phyloP scores from a whole-genome alignment of 2,329 filamentous ascomycete species.

The Gaeumannomyces sp. region DNA sequence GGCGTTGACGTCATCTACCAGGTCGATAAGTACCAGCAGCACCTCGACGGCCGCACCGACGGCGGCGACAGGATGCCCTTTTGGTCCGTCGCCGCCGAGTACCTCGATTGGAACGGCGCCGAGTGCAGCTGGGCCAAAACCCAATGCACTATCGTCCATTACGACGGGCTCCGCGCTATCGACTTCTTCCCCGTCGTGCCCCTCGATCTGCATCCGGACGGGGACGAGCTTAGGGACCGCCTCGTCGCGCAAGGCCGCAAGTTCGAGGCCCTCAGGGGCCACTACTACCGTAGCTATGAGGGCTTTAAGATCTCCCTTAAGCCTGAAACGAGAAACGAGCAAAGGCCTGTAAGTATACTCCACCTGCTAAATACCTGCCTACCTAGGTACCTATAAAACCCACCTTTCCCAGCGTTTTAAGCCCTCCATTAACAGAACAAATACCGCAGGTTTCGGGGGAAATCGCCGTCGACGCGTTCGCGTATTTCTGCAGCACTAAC shows the following conservation, averaged over 20 bases:
- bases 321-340: conserved; percentile 13
- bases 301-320: conserved; percentile 25
- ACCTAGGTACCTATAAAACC: no score
- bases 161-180: conserved; percentile 22
- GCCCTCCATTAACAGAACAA: neutral
- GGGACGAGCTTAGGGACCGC: conserved; percentile 18
- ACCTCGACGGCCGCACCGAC: no score
- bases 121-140: conserved; percentile 22
- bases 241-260: conserved; percentile 25
- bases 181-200: conserved; percentile 24
- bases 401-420: no score
- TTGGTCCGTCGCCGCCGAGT: conserved; percentile 26
- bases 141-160: conserved; percentile 21
- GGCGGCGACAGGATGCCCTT: neutral
- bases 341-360: conserved; percentile 19
- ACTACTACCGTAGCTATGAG: conserved; percentile 23
- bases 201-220: conserved; percentile 20
- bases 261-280: conserved; percentile 27
- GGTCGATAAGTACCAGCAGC: conserved; percentile 24
- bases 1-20: conserved; percentile 30
- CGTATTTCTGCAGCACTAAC: conserved; percentile 27
- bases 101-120: conserved; percentile 31
- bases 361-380: no score
- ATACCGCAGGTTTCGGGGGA: conserved; percentile 20
- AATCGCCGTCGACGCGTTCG: conserved; percentile 29